A percentile compares a stretch with the other conserved stretches of the same genome.
These are phyloP conservation scores for Bipolaris zeicola DNA, from an alignment of 2,329 filamentous ascomycete genomes.

Conservation along the genomic window DNA sequence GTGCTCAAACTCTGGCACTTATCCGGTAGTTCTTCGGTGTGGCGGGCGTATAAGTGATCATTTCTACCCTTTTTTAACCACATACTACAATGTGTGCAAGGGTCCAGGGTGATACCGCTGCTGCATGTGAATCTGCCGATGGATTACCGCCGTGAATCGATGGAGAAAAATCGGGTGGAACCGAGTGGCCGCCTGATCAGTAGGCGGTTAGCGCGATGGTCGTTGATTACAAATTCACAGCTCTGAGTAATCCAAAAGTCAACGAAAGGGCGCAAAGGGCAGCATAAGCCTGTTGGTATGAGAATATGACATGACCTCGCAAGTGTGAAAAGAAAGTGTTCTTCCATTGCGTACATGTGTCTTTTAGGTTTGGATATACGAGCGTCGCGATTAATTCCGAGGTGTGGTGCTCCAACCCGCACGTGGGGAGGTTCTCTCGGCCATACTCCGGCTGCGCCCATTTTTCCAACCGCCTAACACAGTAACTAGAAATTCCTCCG, in stretches of 20 bases:
- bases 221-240: constrained; percentile 5
- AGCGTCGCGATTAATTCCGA: background rate
- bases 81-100: background rate
- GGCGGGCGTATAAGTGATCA: background rate
- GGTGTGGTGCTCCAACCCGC: background rate
- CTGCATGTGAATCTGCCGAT: background rate
- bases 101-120: background rate
- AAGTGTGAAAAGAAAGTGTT: background rate
- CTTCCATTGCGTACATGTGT: background rate
- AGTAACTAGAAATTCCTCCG: constrained; percentile 21
- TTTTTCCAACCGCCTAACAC: constrained; percentile 13
- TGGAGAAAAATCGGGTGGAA: constrained; percentile 6
- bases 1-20: background rate
- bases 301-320: background rate
- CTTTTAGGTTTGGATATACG: background rate
- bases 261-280: background rate
- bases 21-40: background rate
- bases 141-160: background rate
- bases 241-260: background rate
- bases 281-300: background rate
- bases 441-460: constrained; percentile 11
- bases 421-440: constrained; percentile 13
- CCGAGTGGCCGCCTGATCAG: constrained; percentile 2
- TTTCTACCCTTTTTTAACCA: background rate
- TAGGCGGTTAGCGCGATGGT: background rate